phyloP scores from a whole-genome alignment of 768 basidiomycete genomes.

The Paxillus rubicundulus region DNA sequence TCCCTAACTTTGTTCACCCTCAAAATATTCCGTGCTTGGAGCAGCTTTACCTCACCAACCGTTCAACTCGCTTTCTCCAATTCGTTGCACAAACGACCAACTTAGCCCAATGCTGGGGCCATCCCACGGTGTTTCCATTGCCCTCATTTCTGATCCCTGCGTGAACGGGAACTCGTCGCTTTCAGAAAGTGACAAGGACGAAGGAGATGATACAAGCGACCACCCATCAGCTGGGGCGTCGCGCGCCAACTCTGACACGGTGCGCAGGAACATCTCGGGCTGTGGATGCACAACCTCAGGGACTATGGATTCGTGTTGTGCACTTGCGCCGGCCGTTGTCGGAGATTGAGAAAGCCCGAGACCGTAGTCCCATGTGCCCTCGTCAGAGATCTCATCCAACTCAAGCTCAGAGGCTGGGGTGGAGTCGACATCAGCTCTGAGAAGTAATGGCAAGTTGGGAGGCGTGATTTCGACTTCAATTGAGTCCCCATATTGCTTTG shows the following conservation, averaged over 20 bases:
- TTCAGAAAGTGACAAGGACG: neutral
- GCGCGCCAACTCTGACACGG: conserved; percentile 19
- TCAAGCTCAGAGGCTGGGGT: conserved; percentile 6
- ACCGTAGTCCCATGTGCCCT: conserved; percentile 2
- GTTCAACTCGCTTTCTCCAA: conserved; percentile 2
- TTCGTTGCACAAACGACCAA: conserved; percentile 17
- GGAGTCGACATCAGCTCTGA: conserved; percentile 8
- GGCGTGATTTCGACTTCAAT: neutral
- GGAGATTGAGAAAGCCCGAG: conserved; percentile 11
- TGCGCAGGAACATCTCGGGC: conserved; percentile 19
- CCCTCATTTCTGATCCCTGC: neutral
- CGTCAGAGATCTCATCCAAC: conserved; percentile 3
- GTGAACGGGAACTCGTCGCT: neutral
- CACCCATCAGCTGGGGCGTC: conserved; percentile 8
- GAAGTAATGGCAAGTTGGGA: neutral
- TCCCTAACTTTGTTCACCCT: too few species aligned
- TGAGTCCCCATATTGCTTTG: neutral
- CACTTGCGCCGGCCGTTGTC: conserved; percentile 41
- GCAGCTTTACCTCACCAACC: conserved; percentile 1
- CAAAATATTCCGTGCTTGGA: neutral
- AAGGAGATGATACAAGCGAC: neutral
- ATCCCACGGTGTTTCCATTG: conserved; percentile 19
- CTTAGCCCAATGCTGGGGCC: conserved; percentile 12
- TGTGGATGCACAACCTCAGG: conserved; percentile 35
- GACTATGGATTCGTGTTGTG: conserved; percentile 67